A percentile compares a stretch with the other conserved stretches of the same genome.
These are phyloP conservation scores for Talaromyces proteolyticus DNA, from an alignment of 495 filamentous ascomycete species.

Conservation along the genomic window DNA sequence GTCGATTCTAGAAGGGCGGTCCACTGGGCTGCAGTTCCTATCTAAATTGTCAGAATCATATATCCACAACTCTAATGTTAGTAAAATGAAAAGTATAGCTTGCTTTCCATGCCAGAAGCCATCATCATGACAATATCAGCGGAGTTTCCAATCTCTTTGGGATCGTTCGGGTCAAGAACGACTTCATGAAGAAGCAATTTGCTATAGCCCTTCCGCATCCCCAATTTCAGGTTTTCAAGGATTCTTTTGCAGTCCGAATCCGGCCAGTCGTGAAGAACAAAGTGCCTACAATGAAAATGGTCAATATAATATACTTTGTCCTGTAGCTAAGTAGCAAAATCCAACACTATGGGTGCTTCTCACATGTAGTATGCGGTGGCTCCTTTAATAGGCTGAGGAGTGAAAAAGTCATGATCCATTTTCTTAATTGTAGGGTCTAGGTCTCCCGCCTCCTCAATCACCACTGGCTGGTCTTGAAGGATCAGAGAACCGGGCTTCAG, in stretches of 20 bases:
- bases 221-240: conserved; percentile 35
- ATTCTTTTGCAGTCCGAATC: conserved; percentile 39
- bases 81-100: not conserved
- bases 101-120: conserved; percentile 2
- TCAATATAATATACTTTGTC: too few species aligned
- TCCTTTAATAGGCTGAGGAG: conserved; percentile 39
- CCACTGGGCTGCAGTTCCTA: not conserved
- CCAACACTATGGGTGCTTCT: too few species aligned
- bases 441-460: conserved; percentile 21
- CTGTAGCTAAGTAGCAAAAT: too few species aligned
- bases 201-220: conserved; percentile 41
- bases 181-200: conserved; percentile 48
- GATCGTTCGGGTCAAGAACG: conserved; percentile 14
- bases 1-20: not conserved
- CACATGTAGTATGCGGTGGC: conserved; percentile 27
- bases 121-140: conserved; percentile 3
- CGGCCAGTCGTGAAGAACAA: conserved; percentile 46
- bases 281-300: conserved; percentile 9
- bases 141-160: not conserved
- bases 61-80: not conserved
- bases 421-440: conserved; percentile 14
- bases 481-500: conserved; percentile 28
- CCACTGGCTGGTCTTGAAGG: conserved; percentile 39
- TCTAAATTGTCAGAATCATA: not conserved
- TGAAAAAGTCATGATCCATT: conserved; percentile 45